These are phyloP conservation scores for Jatropha multifida DNA, from an alignment of 441 rosid species.

Conservation along the genomic window DNA sequence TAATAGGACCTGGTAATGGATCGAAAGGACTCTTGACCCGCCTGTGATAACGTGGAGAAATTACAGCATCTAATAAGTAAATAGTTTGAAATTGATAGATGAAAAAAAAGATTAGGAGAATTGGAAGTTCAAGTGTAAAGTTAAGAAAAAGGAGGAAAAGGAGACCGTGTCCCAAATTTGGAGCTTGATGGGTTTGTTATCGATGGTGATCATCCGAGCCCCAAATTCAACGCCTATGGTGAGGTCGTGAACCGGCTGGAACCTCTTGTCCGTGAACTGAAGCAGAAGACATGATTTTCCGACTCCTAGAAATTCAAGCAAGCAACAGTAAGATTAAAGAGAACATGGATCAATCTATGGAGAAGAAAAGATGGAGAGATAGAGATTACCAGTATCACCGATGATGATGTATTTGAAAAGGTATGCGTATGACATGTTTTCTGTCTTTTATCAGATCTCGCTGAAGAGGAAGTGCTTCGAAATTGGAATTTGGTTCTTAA, in stretches of 20 bases:
- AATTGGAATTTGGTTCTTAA: neutral
- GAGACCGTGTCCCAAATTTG: conserved; percentile 98
- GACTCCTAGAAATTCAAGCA: conserved; percentile 53
- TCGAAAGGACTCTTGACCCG: conserved; percentile 98
- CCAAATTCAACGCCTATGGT: conserved; percentile 97
- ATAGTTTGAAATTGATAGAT: neutral
- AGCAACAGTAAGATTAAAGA: neutral
- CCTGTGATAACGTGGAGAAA: conserved; percentile 43
- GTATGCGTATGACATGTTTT: conserved; percentile 85
- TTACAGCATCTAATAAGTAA: neutral
- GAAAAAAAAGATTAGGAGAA: neutral
- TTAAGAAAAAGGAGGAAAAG: conserved; percentile 11
- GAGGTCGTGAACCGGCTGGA: conserved; percentile 97
- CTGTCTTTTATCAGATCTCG: neutral
- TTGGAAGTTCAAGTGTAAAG: neutral
- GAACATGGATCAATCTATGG: neutral
- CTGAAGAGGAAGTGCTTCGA: neutral
- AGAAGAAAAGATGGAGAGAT: neutral
- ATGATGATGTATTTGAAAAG: conserved; percentile 98
- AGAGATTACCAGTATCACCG: conserved; percentile 65
- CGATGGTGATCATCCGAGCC: conserved; percentile 97
- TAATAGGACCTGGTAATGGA: conserved; percentile 96
- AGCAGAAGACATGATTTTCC: conserved; percentile 96
- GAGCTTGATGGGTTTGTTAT: conserved; percentile 91
- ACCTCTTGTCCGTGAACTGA: conserved; percentile 96